These are phyloP conservation scores for Ceratocystis eucalypticola DNA, from an alignment of 2,329 filamentous ascomycete genomes.

Conservation along the genomic window DNA sequence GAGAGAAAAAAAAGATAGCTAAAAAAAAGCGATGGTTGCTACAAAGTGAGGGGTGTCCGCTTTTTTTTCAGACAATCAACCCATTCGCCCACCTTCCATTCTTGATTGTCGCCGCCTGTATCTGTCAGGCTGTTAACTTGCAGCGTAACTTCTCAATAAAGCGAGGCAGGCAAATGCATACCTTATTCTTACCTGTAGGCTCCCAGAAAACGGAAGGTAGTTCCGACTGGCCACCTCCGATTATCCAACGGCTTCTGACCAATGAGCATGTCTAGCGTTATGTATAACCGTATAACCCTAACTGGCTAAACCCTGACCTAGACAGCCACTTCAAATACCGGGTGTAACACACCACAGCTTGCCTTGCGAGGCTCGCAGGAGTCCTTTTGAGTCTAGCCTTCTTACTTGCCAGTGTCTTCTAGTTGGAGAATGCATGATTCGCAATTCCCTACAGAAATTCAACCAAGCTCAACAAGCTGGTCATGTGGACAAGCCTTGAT, in stretches of 20 bases:
- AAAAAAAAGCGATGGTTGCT: background rate
- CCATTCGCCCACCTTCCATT: background rate
- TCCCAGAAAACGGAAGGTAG: background rate
- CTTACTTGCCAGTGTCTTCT: background rate
- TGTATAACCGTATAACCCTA: background rate
- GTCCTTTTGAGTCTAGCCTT: background rate
- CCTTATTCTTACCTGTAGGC: background rate
- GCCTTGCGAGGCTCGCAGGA: background rate
- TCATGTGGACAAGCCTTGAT: slow-evolving; percentile 5
- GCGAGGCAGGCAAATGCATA: background rate
- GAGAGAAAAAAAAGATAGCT: background rate
- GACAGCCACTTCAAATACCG: background rate
- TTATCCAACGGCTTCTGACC: background rate
- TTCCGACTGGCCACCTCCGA: background rate
- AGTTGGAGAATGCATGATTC: background rate
- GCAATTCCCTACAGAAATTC: background rate
- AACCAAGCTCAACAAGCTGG: background rate
- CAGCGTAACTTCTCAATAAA: background rate
- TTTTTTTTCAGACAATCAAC: slow-evolving; percentile 10
- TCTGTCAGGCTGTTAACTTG: background rate
- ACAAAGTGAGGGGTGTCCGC: slow-evolving; percentile 8
- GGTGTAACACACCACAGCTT: background rate
- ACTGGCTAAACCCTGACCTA: background rate
- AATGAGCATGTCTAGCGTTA: background rate
- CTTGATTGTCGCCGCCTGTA: background rate